These are phyloP conservation scores for Lodderomyces margitis DNA, from an alignment of 1,139 yeast genomes.

Conservation along the genomic window DNA sequence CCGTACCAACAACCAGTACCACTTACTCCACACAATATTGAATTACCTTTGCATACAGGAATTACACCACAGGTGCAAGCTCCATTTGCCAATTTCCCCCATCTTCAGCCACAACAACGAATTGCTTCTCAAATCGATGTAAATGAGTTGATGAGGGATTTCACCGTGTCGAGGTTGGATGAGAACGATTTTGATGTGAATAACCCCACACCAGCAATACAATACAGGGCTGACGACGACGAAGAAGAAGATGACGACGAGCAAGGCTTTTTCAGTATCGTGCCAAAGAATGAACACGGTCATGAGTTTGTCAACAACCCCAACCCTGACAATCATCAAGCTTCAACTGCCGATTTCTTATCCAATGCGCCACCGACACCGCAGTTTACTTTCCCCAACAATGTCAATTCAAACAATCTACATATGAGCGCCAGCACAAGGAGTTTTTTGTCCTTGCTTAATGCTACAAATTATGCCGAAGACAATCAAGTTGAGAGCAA, in stretches of 20 bases:
- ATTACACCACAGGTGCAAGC: conserved; percentile 7
- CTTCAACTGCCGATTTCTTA: conserved; percentile 25
- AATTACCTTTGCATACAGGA: conserved; percentile 5
- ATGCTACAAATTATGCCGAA: conserved; percentile 14
- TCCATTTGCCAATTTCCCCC: conserved; percentile 6
- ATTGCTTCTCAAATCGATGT: conserved; percentile 13
- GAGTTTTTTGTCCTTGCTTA: conserved; percentile 10
- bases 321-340: conserved; percentile 19
- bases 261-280: conserved; percentile 16
- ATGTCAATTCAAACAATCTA: conserved; percentile 1
- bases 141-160: conserved; percentile 14
- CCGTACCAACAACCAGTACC: conserved; percentile 1
- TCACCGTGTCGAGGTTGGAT: conserved; percentile 7
- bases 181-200: neutral
- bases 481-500: conserved; percentile 12
- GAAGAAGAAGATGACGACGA: conserved; percentile 12
- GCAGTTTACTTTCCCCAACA: conserved; percentile 27
- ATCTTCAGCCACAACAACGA: conserved; percentile 9
- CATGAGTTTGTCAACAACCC: conserved; percentile 14
- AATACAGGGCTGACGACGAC: conserved; percentile 15
- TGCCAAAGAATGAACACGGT: conserved; percentile 18
- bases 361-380: conserved; percentile 39
- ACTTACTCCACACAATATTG: conserved; percentile 1
- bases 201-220: conserved; percentile 6
- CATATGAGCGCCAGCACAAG: conserved; percentile 26